Conservation (phyloP, 441 rosid species). For the Biscutella laevigata region DNA sequence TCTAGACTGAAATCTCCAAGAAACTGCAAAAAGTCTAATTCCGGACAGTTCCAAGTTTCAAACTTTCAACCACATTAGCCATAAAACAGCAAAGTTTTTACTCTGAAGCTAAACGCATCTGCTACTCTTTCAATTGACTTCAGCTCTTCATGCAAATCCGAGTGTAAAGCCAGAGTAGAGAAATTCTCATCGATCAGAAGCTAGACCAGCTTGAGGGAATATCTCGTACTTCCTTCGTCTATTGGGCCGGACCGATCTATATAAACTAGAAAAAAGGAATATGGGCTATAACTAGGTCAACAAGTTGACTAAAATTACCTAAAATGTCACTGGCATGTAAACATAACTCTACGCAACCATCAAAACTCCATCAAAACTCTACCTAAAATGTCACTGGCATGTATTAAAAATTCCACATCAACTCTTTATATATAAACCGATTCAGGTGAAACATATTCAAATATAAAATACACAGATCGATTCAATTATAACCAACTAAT, state of each 20-base stretch:
- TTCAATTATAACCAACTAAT: too few species aligned
- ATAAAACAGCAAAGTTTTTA: constrained; percentile 43
- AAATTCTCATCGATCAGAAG: constrained; percentile 64
- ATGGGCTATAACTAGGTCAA: constrained; percentile 17
- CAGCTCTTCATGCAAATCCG: constrained; percentile 66
- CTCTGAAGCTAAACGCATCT: constrained; percentile 50
- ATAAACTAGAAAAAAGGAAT: too few species aligned
- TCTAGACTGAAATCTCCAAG: background rate
- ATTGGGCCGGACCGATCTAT: too few species aligned
- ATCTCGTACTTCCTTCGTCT: constrained; percentile 76
- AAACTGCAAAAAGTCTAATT: constrained; percentile 19
- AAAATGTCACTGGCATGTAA: constrained; percentile 23
- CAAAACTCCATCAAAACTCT: background rate
- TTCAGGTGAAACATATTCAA: too few species aligned
- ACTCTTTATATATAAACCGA: too few species aligned
- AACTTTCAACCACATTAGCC: constrained; percentile 35
- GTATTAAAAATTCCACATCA: constrained; percentile 7
- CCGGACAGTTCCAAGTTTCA: constrained; percentile 35
- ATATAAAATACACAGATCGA: too few species aligned
- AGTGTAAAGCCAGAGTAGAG: constrained; percentile 52
- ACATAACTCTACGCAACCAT: constrained; percentile 14
- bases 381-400: too few species aligned
- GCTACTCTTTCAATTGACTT: constrained; percentile 38
- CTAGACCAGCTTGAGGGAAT: constrained; percentile 69
- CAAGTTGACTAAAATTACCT: constrained; percentile 21